Percentiles rank a stretch among this genome's conserved stretches.
phyloP scores from a whole-genome alignment of 2,329 filamentous ascomycete genomes.

The Penicillium expansum region DNA sequence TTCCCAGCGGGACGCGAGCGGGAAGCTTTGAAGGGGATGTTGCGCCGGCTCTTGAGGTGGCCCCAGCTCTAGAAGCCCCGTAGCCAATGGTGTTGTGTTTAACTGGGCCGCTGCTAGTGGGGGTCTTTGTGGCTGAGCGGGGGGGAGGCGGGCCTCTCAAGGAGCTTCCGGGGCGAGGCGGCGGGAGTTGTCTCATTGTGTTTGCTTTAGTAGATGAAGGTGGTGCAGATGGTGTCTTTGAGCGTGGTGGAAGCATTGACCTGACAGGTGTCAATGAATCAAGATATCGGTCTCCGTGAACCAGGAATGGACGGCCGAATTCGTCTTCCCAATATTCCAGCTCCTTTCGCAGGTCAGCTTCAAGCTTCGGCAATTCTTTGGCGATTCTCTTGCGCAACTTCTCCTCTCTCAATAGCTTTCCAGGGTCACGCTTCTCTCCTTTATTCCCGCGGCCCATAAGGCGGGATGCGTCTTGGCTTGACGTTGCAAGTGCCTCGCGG shows the following conservation, averaged over 20 bases:
- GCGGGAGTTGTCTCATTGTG: slow-evolving; percentile 26
- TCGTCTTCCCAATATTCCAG: slow-evolving; percentile 90
- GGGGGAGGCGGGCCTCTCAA: slow-evolving; percentile 43
- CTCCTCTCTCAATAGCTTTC: slow-evolving; percentile 88
- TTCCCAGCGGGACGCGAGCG: slow-evolving; percentile 46
- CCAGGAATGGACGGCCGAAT: slow-evolving; percentile 87
- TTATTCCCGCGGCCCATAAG: slow-evolving; percentile 88
- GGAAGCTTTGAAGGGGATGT: slow-evolving; percentile 52
- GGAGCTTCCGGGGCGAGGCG: slow-evolving; percentile 33
- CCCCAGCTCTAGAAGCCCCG: slow-evolving; percentile 26
- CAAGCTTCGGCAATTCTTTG: slow-evolving; percentile 91
- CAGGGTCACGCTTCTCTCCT: slow-evolving; percentile 90
- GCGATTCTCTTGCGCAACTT: slow-evolving; percentile 98
- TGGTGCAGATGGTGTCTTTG: slow-evolving; percentile 46
- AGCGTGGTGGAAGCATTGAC: slow-evolving; percentile 63
- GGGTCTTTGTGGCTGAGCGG: slow-evolving; percentile 48
- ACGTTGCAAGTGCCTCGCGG: slow-evolving; percentile 80
- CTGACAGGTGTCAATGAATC: slow-evolving; percentile 69
- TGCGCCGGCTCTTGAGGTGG: slow-evolving; percentile 33
- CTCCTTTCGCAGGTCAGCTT: slow-evolving; percentile 75
- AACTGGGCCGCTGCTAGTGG: slow-evolving; percentile 41
- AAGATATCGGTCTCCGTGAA: slow-evolving; percentile 87
- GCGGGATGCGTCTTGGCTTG: slow-evolving; percentile 90
- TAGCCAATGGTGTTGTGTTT: slow-evolving; percentile 41
- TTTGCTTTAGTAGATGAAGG: slow-evolving; percentile 29